Conservation (phyloP, 2,329 filamentous ascomycete species). For the Biscogniauxia marginata region DNA sequence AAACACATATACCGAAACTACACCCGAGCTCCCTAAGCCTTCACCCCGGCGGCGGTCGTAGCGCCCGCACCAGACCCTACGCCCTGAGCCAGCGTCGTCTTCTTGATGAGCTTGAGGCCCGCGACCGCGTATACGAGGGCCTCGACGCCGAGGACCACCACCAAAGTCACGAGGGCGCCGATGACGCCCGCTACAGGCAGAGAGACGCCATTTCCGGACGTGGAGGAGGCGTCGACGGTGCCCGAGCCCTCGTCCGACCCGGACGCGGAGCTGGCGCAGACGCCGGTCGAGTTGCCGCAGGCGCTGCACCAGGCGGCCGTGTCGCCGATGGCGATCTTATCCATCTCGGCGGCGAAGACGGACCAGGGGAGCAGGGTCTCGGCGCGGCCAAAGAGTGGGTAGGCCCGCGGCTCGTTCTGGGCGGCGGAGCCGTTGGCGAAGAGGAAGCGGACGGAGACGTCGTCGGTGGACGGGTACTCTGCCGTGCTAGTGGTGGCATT, state of each 20-base stretch:
- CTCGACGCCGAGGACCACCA: constrained; percentile 47
- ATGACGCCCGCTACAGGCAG: constrained; percentile 78
- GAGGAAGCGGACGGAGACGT: constrained; percentile 59
- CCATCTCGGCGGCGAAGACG: constrained; percentile 64
- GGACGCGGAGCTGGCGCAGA: constrained; percentile 52
- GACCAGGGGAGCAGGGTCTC: constrained; percentile 62
- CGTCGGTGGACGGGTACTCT: constrained; percentile 47
- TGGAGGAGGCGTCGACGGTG: constrained; percentile 19
- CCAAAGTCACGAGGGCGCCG: constrained; percentile 64
- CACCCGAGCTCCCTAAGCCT: too few species aligned
- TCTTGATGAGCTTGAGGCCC: constrained; percentile 49
- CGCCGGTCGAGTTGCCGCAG: constrained; percentile 71
- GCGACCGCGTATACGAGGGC: constrained; percentile 42
- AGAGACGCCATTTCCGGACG: constrained; percentile 53
- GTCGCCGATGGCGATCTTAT: constrained; percentile 64
- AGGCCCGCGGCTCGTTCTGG: constrained; percentile 49
- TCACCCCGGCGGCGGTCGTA: constrained; percentile 7
- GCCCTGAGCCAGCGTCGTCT: constrained; percentile 36
- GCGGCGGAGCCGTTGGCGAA: constrained; percentile 59
- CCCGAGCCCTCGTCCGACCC: constrained; percentile 25
- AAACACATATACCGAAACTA: too few species aligned
- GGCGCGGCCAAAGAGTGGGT: constrained; percentile 59
- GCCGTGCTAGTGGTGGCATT: constrained; percentile 43
- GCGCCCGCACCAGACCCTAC: constrained; percentile 7
- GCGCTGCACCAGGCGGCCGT: constrained; percentile 69